These are phyloP conservation scores for Albatrellus sp. DNA, from an alignment of 1,284 basidiomycete genomes.

Conservation along the genomic window DNA sequence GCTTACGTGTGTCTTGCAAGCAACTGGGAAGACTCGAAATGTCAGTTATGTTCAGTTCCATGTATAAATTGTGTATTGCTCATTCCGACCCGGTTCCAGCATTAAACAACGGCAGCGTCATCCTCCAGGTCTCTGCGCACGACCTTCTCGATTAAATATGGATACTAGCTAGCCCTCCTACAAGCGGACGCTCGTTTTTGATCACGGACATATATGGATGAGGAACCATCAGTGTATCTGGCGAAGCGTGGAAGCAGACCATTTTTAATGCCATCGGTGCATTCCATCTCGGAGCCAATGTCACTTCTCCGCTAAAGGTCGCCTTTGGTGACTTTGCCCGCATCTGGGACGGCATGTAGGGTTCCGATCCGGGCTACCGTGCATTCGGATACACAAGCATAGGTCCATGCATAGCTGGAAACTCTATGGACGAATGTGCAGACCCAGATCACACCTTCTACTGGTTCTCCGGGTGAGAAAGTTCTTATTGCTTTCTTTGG, in stretches of 20 bases:
- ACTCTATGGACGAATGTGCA: conserved; percentile 14
- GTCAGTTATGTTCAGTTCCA: too few relatives aligned
- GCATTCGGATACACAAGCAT: conserved; percentile 22
- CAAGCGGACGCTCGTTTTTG: conserved; percentile 19
- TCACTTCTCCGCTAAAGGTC: conserved; percentile 11
- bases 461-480: conserved; percentile 32
- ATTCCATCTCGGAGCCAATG: conserved; percentile 10
- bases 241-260: conserved; percentile 19
- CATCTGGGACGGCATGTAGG: conserved; percentile 21
- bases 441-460: conserved; percentile 39
- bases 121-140: conserved; percentile 22
- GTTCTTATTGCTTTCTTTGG: neutral
- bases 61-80: conserved; percentile 11
- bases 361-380: conserved; percentile 16
- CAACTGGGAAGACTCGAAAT: conserved; percentile 17
- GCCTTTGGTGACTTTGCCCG: conserved; percentile 18
- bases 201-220: conserved; percentile 21
- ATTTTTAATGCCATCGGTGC: conserved; percentile 17
- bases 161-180: conserved; percentile 17
- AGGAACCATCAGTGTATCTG: conserved; percentile 15
- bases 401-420: conserved; percentile 15
- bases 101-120: conserved; percentile 17
- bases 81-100: neutral
- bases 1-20: conserved; percentile 8
- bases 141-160: conserved; percentile 21